A percentile compares a stretch with the other conserved stretches of the same genome.
These are phyloP conservation scores for Candida oleophila DNA, from an alignment of 805 yeast genomes.

Conservation along the genomic window DNA sequence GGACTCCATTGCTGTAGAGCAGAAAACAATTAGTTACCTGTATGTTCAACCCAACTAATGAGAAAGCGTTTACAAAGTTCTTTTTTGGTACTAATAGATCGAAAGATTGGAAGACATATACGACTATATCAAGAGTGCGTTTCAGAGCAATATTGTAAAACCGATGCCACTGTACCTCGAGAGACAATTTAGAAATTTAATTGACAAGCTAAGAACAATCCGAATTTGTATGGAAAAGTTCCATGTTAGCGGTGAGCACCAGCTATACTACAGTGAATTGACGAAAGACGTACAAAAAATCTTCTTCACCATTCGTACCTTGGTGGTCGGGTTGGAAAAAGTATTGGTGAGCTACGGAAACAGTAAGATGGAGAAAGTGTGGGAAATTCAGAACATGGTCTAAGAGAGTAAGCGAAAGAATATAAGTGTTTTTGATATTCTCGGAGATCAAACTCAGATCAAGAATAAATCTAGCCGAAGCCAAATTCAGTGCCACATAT, in stretches of 20 bases:
- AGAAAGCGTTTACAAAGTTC: too few relatives aligned
- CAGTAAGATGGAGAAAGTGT: neutral
- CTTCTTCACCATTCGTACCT: neutral
- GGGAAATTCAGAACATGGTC: conserved; percentile 2
- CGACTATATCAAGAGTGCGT: neutral
- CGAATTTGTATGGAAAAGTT: neutral
- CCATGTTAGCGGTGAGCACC: neutral
- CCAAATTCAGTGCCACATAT: too few relatives aligned
- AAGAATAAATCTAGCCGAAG: neutral
- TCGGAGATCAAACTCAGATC: neutral
- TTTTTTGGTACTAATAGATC: neutral
- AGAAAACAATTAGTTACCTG: neutral
- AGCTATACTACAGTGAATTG: neutral
- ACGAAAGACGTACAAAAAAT: neutral
- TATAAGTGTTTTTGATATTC: too few relatives aligned
- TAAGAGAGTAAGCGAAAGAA: too few relatives aligned
- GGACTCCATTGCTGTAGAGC: neutral
- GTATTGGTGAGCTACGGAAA: neutral
- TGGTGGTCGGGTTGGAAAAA: neutral
- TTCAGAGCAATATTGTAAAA: too few relatives aligned
- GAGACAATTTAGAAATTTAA: neutral
- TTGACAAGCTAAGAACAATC: conserved; percentile 1
- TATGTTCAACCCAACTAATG: too few relatives aligned
- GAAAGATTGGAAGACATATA: conserved; percentile 1
- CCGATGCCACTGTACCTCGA: neutral